Conservation (phyloP, 768 basidiomycete species). For the Leucocoprinus sp. region DNA sequence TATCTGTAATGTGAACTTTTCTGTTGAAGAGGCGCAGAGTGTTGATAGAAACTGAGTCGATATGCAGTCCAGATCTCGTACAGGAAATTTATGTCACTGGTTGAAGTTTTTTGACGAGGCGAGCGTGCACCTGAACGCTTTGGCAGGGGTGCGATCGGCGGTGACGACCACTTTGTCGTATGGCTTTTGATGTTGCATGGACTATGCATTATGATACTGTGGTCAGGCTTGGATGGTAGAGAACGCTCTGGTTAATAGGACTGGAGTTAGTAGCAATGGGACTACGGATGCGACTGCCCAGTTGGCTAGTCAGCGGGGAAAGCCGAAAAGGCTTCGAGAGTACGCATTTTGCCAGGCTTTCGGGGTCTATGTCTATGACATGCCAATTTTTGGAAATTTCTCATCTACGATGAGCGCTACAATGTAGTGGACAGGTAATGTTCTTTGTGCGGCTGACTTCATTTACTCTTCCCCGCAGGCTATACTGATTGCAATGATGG, state of each 20-base stretch:
- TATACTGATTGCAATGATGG: not conserved
- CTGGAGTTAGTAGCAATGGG: conserved; percentile 1
- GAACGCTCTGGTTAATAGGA: conserved; percentile 9
- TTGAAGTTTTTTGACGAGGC: not conserved
- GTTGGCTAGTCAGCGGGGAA: conserved; percentile 6
- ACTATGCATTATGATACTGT: conserved; percentile 4
- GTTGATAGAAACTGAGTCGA: not conserved
- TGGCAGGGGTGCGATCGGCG: not conserved
- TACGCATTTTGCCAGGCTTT: not conserved
- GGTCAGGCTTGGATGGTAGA: not conserved
- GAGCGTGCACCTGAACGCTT: conserved; percentile 5
- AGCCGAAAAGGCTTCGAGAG: conserved; percentile 10
- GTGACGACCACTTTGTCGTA: not conserved
- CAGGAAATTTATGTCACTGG: conserved; percentile 6
- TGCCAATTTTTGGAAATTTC: conserved; percentile 5
- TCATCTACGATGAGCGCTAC: not conserved
- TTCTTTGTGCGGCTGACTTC: too few relatives aligned
- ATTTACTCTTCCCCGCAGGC: too few relatives aligned
- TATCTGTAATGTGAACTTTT: not conserved
- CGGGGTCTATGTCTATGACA: conserved; percentile 2
- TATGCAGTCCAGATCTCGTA: not conserved
- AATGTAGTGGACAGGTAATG: too few relatives aligned
- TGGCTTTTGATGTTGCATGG: not conserved
- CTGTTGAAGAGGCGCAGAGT: conserved; percentile 4
- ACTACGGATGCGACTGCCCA: not conserved